Evolutionary conservation across 2,329 filamentous ascomycete species (phyloP).

Genomic region (Cladosporium phlei): DNA sequence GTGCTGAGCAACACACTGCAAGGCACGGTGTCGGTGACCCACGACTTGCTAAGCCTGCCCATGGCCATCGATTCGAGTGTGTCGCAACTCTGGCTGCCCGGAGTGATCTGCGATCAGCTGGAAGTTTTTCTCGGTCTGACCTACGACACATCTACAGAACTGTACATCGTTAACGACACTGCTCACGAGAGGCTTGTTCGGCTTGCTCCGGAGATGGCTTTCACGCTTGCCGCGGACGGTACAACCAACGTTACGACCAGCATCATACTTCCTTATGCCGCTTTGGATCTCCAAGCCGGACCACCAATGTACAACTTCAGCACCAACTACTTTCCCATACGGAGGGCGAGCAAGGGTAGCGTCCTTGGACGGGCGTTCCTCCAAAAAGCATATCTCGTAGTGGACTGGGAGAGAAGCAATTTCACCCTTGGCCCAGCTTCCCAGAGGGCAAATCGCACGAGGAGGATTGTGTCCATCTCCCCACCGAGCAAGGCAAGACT

Average conservation of each 20-base stretch:
- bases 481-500: neutral
- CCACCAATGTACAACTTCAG: constrained; percentile 20
- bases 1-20: constrained; percentile 10
- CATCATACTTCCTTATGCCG: constrained; percentile 35
- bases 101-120: constrained; percentile 30
- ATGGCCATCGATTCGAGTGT: constrained; percentile 32
- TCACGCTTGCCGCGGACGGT: constrained; percentile 28
- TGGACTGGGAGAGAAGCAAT: constrained; percentile 33
- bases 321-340: constrained; percentile 36
- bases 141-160: constrained; percentile 30
- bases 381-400: constrained; percentile 38
- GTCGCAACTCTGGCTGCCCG: constrained; percentile 37
- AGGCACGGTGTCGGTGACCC: neutral
- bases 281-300: constrained; percentile 31
- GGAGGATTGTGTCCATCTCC: neutral
- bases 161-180: constrained; percentile 35
- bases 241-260: constrained; percentile 3
- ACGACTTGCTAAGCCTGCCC: neutral
- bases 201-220: constrained; percentile 36
- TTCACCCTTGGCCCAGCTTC: constrained; percentile 21
- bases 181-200: constrained; percentile 29
- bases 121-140: constrained; percentile 32
- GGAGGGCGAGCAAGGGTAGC: constrained; percentile 33
- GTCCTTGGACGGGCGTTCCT: constrained; percentile 37
- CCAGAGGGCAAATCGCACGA: neutral